phyloP scores from a whole-genome alignment of 2,329 filamentous ascomycete genomes.

The Dendrostoma leiphaemia region DNA sequence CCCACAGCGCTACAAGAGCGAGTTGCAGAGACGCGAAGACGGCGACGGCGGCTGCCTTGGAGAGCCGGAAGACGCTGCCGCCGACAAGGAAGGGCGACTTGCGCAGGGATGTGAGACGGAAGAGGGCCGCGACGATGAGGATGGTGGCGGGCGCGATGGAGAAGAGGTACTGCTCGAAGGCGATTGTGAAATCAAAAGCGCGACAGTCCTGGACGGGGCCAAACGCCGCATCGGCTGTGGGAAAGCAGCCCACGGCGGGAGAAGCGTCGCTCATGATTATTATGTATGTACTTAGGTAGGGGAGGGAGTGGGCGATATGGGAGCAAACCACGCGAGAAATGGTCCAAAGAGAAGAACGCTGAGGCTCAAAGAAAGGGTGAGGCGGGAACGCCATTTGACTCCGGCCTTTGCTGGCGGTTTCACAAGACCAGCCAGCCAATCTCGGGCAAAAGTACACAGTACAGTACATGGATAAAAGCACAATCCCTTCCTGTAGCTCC shows the following conservation, averaged over 20 bases:
- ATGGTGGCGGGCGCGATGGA: conserved; percentile 29
- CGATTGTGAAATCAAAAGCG: conserved; percentile 49
- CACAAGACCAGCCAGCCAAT: no score
- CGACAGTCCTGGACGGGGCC: conserved; percentile 43
- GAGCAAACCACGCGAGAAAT: no score
- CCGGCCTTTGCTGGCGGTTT: no score
- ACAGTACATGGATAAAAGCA: no score
- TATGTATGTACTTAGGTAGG: no score
- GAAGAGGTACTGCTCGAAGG: conserved; percentile 40
- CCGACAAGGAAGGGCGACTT: conserved; percentile 26
- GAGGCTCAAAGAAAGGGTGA: no score
- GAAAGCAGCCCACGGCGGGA: conserved; percentile 10
- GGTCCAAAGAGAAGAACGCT: no score
- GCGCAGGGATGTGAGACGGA: conserved; percentile 29
- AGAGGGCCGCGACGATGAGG: conserved; percentile 29
- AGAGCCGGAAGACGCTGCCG: conserved; percentile 22
- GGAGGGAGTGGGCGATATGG: no score
- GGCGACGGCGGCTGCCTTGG: conserved; percentile 27
- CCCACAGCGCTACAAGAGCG: conserved; percentile 32
- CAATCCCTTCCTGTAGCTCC: no score
- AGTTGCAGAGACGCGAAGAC: conserved; percentile 32
- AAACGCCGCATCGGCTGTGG: conserved; percentile 35
- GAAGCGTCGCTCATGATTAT: conserved; percentile 10
- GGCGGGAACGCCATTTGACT: no score
- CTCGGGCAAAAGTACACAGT: no score